These are phyloP conservation scores for Tanacetum coccineum DNA, from an alignment of 129 eudicot species.

Conservation along the genomic window DNA sequence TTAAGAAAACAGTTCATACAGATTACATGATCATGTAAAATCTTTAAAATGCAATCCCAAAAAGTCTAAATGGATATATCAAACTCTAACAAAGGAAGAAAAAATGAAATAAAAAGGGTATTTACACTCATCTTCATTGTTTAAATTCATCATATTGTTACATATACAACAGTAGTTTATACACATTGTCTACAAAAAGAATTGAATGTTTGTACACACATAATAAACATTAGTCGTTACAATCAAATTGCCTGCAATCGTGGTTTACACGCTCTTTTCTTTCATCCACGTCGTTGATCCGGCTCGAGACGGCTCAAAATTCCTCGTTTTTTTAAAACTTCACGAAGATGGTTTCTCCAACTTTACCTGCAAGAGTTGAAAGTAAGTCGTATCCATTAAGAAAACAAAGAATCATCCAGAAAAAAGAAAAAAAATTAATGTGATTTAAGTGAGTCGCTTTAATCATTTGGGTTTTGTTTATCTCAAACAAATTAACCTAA, in stretches of 20 bases:
- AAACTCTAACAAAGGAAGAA: not conserved
- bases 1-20: too few relatives aligned
- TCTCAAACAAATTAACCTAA: too few relatives aligned
- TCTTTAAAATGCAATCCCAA: too few relatives aligned
- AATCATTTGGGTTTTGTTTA: too few relatives aligned
- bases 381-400: not conserved
- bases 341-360: slow-evolving; percentile 26
- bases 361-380: slow-evolving; percentile 29
- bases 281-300: slow-evolving; percentile 2
- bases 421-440: too few relatives aligned
- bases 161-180: slow-evolving; percentile 19
- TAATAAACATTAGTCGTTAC: slow-evolving; percentile 23
- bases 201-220: slow-evolving; percentile 20
- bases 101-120: not conserved
- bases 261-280: not conserved
- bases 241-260: slow-evolving; percentile 14
- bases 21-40: too few relatives aligned
- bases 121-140: slow-evolving; percentile 10
- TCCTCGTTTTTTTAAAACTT: slow-evolving; percentile 1
- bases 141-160: slow-evolving; percentile 3
- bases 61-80: not conserved
- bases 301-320: slow-evolving; percentile 10
- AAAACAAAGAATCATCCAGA: not conserved
- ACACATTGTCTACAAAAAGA: slow-evolving; percentile 23
- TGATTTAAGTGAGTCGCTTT: too few relatives aligned